Percentiles rank a stretch among this genome's conserved stretches.
Evolutionary conservation across 306 rosid species (phyloP).

Genomic region (Calophaca sinica): DNA sequence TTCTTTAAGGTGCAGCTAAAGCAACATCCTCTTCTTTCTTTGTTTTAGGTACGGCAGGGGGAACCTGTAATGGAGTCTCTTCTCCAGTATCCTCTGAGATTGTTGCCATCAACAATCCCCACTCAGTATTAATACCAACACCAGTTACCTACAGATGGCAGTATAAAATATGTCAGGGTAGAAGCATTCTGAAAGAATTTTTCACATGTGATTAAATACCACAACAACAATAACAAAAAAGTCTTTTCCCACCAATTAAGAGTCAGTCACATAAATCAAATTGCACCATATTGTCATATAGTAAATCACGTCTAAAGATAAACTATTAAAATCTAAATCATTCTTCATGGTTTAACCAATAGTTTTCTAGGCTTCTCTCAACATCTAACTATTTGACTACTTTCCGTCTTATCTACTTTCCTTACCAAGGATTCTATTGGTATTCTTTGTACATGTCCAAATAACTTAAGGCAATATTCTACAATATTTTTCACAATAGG

Average conservation of each 20-base stretch:
- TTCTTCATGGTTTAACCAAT: not conserved
- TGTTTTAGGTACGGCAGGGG: slow-evolving; percentile 31
- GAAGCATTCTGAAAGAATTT: slow-evolving; percentile 28
- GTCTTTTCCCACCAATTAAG: not conserved
- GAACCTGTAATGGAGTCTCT: slow-evolving; percentile 98
- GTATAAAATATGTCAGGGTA: slow-evolving; percentile 32
- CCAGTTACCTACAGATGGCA: slow-evolving; percentile 76
- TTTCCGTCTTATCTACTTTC: too few relatives aligned
- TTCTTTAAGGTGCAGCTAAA: slow-evolving; percentile 25
- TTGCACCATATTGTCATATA: slow-evolving; percentile 1
- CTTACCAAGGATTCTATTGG: too few relatives aligned
- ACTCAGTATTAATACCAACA: slow-evolving; percentile 98
- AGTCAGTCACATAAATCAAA: slow-evolving; percentile 7
- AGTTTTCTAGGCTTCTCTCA: too few relatives aligned
- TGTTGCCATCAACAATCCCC: slow-evolving; percentile 99
- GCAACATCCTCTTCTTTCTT: slow-evolving; percentile 33
- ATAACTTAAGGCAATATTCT: too few relatives aligned
- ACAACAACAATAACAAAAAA: not conserved
- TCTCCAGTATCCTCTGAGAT: slow-evolving; percentile 96
- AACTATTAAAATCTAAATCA: slow-evolving; percentile 3
- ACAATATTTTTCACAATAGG: too few relatives aligned
- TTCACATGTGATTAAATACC: slow-evolving; percentile 15
- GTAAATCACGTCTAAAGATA: slow-evolving; percentile 3
- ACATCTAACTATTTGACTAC: too few relatives aligned
- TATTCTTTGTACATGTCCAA: too few relatives aligned